Evolutionary conservation across 2,329 filamentous ascomycete genomes (phyloP).

Genomic region (Colletotrichum eremochloae): DNA sequence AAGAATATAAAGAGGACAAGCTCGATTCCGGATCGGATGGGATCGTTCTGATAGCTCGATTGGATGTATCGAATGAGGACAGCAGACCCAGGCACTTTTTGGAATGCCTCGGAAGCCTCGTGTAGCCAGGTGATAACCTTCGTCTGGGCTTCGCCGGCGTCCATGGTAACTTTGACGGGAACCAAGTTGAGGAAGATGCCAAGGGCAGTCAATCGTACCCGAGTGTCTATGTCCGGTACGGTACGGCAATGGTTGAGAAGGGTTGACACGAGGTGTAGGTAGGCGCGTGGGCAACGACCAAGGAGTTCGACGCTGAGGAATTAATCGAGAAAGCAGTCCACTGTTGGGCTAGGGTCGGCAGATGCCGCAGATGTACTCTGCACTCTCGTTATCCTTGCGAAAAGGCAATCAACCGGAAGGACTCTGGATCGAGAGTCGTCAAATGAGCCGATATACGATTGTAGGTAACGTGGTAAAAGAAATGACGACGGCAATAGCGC

Average conservation of each 20-base stretch:
- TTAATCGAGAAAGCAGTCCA: neutral
- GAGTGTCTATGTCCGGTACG: neutral
- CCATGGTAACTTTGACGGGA: conserved; percentile 60
- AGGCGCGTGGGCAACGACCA: conserved; percentile 2
- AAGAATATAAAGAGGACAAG: conserved; percentile 95
- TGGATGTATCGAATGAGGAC: conserved; percentile 96
- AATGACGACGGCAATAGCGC: neutral
- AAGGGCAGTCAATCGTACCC: neutral
- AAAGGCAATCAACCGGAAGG: neutral
- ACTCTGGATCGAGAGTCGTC: neutral
- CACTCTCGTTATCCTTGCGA: neutral
- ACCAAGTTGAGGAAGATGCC: neutral
- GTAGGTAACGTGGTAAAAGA: neutral
- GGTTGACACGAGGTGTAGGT: conserved; percentile 3
- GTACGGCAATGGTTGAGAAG: neutral
- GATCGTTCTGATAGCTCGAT: conserved; percentile 98
- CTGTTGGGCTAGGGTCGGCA: neutral
- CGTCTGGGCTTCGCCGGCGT: conserved; percentile 71
- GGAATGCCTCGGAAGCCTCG: conserved; percentile 75
- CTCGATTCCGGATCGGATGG: conserved; percentile 92
- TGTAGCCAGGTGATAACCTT: conserved; percentile 66
- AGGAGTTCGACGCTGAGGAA: neutral
- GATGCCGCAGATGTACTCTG: conserved; percentile 1
- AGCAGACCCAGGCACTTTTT: conserved; percentile 92
- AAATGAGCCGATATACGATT: neutral